Conservation (phyloP, 768 basidiomycete genomes). For the Termitomyces sp. region DNA sequence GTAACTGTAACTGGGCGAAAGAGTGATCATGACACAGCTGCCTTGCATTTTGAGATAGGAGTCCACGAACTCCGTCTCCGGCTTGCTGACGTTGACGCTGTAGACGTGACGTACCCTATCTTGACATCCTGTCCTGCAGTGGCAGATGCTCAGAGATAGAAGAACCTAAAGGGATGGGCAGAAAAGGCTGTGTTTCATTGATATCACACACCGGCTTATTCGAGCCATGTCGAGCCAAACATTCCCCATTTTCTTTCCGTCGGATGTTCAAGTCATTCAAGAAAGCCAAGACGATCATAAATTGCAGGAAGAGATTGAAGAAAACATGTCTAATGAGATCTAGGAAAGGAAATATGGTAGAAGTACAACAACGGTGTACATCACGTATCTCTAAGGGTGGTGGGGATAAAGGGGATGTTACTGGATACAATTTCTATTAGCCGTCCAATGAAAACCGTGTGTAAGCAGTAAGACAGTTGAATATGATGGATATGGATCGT, state of each 20-base stretch:
- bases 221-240: background rate
- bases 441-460: constrained; percentile 4
- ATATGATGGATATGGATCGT: background rate
- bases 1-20: background rate
- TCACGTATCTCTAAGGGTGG: constrained; percentile 2
- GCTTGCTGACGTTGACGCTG: background rate
- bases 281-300: background rate
- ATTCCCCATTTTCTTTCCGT: background rate
- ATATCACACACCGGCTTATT: background rate
- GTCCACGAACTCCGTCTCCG: too few relatives aligned
- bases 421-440: constrained; percentile 10
- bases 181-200: background rate
- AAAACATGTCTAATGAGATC: background rate
- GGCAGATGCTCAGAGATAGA: background rate
- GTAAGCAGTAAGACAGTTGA: background rate
- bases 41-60: background rate
- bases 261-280: background rate
- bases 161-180: background rate
- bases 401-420: constrained; percentile 1
- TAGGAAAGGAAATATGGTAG: background rate
- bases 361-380: constrained; percentile 9
- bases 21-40: background rate
- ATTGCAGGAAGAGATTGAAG: background rate
- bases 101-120: background rate
- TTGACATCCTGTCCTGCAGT: background rate